Percentiles rank a stretch among this genome's conserved stretches.
These are phyloP conservation scores for Basidiobolus heterosporus DNA, from an alignment of 371 early-diverging fungal genomes.

Conservation along the genomic window DNA sequence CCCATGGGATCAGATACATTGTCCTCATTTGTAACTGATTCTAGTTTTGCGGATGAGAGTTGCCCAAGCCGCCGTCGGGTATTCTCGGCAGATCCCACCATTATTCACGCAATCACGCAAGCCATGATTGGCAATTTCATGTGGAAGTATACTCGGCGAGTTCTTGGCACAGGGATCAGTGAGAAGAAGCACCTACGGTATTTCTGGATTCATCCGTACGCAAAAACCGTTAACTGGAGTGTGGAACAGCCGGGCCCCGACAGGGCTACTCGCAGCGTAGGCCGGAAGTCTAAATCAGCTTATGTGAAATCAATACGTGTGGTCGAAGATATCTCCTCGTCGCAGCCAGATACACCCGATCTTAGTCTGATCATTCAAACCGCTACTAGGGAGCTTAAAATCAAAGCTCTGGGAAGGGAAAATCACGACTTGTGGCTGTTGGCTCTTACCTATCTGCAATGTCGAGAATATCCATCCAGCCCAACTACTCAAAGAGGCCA, in stretches of 20 bases:
- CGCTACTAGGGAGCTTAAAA: slow-evolving; percentile 34
- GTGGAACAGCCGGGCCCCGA: slow-evolving; percentile 39
- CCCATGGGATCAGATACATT: no score
- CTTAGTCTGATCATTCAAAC: neutral
- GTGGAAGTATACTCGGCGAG: slow-evolving; percentile 46
- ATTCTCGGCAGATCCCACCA: slow-evolving; percentile 27
- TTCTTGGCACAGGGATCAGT: slow-evolving; percentile 26
- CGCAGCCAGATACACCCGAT: neutral
- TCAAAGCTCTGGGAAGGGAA: slow-evolving; percentile 1
- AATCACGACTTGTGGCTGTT: neutral
- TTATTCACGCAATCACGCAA: slow-evolving; percentile 51
- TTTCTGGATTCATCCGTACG: slow-evolving; percentile 72
- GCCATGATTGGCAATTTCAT: slow-evolving; percentile 64
- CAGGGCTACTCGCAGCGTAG: slow-evolving; percentile 16
- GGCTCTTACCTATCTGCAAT: neutral
- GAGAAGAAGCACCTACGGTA: slow-evolving; percentile 47
- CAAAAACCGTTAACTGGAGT: slow-evolving; percentile 61
- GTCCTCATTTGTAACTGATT: no score
- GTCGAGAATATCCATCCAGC: neutral
- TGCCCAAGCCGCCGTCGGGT: no score
- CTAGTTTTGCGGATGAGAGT: no score
- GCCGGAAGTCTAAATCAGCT: slow-evolving; percentile 5
- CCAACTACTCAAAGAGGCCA: neutral
- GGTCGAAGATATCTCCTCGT: neutral
- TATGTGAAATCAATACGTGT: neutral